These are phyloP conservation scores for Glebionis coronaria DNA, from an alignment of 129 eudicot species.

Conservation along the genomic window DNA sequence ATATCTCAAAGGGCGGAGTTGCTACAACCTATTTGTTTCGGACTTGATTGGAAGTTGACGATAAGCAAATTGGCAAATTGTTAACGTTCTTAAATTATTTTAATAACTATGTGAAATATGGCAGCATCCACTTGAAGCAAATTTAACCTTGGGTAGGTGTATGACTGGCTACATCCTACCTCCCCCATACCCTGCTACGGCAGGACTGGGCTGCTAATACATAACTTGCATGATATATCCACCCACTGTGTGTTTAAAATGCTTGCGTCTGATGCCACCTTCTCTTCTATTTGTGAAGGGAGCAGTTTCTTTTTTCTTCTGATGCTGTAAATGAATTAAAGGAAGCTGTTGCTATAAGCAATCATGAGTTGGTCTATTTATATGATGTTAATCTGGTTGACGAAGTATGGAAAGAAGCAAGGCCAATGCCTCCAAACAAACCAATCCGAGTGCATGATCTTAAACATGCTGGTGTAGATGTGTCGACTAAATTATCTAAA, in stretches of 20 bases:
- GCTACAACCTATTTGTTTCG: neutral
- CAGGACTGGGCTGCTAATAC: too few relatives aligned
- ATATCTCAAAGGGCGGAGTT: neutral
- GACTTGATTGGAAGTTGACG: neutral
- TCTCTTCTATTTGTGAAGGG: constrained; percentile 77
- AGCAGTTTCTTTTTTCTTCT: constrained; percentile 95
- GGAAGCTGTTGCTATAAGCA: constrained; percentile 60
- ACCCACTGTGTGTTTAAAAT: neutral
- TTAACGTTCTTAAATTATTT: neutral
- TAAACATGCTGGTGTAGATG: constrained; percentile 89
- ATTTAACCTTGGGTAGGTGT: neutral
- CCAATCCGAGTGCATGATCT: constrained; percentile 78
- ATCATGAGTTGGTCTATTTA: constrained; percentile 82
- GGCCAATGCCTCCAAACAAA: constrained; percentile 75
- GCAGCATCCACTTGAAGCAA: neutral
- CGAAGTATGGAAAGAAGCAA: constrained; percentile 87
- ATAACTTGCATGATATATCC: neutral
- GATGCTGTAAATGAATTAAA: constrained; percentile 82
- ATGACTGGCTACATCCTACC: too few relatives aligned
- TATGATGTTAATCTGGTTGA: constrained; percentile 81
- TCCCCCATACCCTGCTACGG: too few relatives aligned
- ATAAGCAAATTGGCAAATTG: neutral
- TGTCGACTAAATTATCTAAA: constrained; percentile 65
- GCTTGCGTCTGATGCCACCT: constrained; percentile 48
- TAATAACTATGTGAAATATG: neutral